Evolutionary conservation across 2,329 filamentous ascomycete genomes (phyloP).

Genomic region (Penicillium sp.): DNA sequence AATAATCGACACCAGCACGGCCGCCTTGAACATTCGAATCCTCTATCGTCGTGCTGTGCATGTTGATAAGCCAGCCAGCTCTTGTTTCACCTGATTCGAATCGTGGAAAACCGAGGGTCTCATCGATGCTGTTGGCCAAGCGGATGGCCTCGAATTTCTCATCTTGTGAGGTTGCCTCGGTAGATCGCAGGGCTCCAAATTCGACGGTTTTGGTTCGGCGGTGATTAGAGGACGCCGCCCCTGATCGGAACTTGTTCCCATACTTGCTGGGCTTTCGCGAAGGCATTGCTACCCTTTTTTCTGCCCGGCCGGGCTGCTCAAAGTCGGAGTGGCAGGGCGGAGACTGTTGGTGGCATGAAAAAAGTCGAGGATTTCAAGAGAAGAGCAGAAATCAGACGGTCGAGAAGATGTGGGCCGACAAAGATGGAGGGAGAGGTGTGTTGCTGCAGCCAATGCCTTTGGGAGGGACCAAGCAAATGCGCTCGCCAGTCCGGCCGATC

Average conservation of each 20-base stretch:
- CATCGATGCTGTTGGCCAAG: conserved; percentile 87
- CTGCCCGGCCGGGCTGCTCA: conserved; percentile 30
- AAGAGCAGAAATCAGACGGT: neutral
- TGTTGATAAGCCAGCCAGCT: conserved; percentile 92
- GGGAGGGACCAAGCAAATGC: conserved; percentile 20
- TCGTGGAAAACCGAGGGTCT: conserved; percentile 89
- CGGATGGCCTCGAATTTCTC: conserved; percentile 87
- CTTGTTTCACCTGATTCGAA: conserved; percentile 87
- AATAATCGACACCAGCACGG: conserved; percentile 90
- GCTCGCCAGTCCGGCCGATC: conserved; percentile 23
- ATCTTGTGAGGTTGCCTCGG: conserved; percentile 86
- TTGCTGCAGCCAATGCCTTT: conserved; percentile 13
- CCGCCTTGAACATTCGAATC: conserved; percentile 84
- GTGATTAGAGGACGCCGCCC: conserved; percentile 49
- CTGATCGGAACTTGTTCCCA: conserved; percentile 60
- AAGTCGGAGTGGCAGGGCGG: conserved; percentile 23
- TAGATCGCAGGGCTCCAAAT: conserved; percentile 71
- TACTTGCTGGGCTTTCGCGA: conserved; percentile 64
- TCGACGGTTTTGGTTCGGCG: conserved; percentile 77
- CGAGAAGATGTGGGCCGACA: neutral
- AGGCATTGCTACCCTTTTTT: conserved; percentile 47
- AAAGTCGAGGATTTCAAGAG: neutral
- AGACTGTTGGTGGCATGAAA: conserved; percentile 31
- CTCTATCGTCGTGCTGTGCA: conserved; percentile 84
- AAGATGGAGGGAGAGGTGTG: conserved; percentile 6